These are phyloP conservation scores for Clohesyomyces aquaticus DNA, from an alignment of 495 filamentous ascomycete species.

Conservation along the genomic window DNA sequence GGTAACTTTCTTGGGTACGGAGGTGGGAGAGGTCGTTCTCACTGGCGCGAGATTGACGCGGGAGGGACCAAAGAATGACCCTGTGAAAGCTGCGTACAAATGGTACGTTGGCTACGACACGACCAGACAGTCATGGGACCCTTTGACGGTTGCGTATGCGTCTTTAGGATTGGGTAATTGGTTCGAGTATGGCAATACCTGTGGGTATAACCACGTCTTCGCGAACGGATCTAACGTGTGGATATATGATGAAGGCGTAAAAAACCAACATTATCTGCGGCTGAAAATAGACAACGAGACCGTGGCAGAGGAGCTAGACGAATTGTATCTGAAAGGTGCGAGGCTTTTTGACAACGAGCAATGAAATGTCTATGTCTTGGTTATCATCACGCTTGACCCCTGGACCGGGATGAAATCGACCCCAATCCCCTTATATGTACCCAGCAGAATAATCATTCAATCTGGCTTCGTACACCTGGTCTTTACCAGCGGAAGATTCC, in stretches of 20 bases:
- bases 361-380: no score
- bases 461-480: no score
- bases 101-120: slow-evolving; percentile 47
- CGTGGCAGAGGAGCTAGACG: slow-evolving; percentile 31
- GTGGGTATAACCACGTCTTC: slow-evolving; percentile 25
- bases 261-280: slow-evolving; percentile 19
- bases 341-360: background rate
- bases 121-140: slow-evolving; percentile 51
- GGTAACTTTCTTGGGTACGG: slow-evolving; percentile 47
- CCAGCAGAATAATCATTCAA: no score
- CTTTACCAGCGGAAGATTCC: no score
- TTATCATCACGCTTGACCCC: no score
- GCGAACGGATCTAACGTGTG: slow-evolving; percentile 27
- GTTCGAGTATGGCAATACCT: slow-evolving; percentile 25
- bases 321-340: slow-evolving; percentile 39
- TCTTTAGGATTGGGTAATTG: slow-evolving; percentile 15
- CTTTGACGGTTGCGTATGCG: slow-evolving; percentile 52
- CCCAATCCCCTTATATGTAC: no score
- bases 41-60: slow-evolving; percentile 46
- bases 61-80: slow-evolving; percentile 43
- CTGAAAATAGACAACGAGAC: slow-evolving; percentile 20
- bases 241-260: slow-evolving; percentile 1
- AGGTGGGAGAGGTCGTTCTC: slow-evolving; percentile 46
- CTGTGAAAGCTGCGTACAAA: slow-evolving; percentile 49
- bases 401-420: no score